phyloP scores from a whole-genome alignment of 164 flowering plant genomes.

The Malania oleifera region DNA sequence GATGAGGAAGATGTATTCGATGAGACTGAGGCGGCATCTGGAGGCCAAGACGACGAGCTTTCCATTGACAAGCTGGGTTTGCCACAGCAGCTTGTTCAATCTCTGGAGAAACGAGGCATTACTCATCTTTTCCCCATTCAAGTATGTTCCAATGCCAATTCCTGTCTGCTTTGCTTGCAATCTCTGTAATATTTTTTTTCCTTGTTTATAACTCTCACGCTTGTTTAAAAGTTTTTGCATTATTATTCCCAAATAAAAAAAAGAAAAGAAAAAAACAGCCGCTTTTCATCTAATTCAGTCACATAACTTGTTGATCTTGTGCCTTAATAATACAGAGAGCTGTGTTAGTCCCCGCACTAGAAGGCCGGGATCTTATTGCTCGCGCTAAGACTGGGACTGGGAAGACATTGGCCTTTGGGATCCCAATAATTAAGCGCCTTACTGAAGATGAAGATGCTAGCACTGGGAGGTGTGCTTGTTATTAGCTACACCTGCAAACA shows the following conservation, averaged over 20 bases:
- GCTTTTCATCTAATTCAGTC: not conserved
- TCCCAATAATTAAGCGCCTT: slow-evolving; percentile 77
- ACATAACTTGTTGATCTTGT: not conserved
- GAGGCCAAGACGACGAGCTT: slow-evolving; percentile 32
- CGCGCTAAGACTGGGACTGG: slow-evolving; percentile 99
- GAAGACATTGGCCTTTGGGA: slow-evolving; percentile 94
- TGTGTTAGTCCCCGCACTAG: slow-evolving; percentile 78
- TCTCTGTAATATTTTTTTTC: not conserved
- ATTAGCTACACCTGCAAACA: not conserved
- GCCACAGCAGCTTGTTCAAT: slow-evolving; percentile 45
- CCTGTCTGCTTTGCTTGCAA: not conserved
- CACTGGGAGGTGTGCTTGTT: slow-evolving; percentile 39
- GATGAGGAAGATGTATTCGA: slow-evolving; percentile 16
- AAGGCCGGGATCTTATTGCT: slow-evolving; percentile 90
- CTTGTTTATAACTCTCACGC: not conserved
- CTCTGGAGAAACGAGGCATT: slow-evolving; percentile 61
- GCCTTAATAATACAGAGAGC: slow-evolving; percentile 55
- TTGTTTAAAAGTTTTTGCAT: not conserved
- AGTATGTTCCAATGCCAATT: slow-evolving; percentile 23
- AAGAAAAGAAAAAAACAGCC: no score
- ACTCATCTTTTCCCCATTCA: slow-evolving; percentile 77
- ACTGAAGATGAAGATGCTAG: slow-evolving; percentile 42
- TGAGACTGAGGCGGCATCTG: slow-evolving; percentile 7
- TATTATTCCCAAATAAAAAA: no score
- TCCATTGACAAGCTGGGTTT: slow-evolving; percentile 41